Base-by-base conservation (phyloP, 176 grass and related monocot species). In the Pontederia crassipes region DNA sequence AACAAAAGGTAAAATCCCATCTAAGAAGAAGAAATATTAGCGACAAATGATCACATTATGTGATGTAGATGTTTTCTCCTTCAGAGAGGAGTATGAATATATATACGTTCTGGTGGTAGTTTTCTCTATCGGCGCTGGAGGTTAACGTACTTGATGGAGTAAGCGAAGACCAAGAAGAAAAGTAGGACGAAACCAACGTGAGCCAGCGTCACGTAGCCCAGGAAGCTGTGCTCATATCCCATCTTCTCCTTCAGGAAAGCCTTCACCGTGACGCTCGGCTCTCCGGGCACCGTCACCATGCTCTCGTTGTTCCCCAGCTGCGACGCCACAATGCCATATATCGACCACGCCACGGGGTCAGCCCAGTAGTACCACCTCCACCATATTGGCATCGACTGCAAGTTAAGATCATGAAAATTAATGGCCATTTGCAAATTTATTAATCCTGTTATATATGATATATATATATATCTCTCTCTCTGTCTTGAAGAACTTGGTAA, bases 341-440 rank as follows among this genome's bases (percentile, higher is more conserved):
- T 90, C n/a, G 81, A 85, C 86, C 86, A 90, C 2, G 91, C 73
- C 13, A 96, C 78, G 4, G 91, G 91, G 51, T 84, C 72, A 8
- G 52, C 68, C 91, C 86, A 96, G 66, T 89, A 90, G 62, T 82
- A 95, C 91, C 91, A 95, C 64, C 90, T 89, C 90, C 86, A 96
- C 86, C 91, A 96, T 54, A 87, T 53, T 0, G 91, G 91, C 40
- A 96, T 75, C 3, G 9, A 28, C 90, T 95, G 57, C 54, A 48
- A 79, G 45, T 24, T 24, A 24, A 24, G 20, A 66, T n/a, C 32
- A 40, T 40, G 32, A 40, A 40, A 40, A 24, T 24, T 24, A 24
- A 24, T 40, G 32, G 32, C 32, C 32, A 40, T 40, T 40, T 40
- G 32, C 32, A 24, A 24, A 24, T 24, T 24, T 24, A 24, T 58